These are phyloP conservation scores for Globomyces pollinis-pini DNA, from an alignment of 192 early-diverging fungal species.

Conservation along the genomic window DNA sequence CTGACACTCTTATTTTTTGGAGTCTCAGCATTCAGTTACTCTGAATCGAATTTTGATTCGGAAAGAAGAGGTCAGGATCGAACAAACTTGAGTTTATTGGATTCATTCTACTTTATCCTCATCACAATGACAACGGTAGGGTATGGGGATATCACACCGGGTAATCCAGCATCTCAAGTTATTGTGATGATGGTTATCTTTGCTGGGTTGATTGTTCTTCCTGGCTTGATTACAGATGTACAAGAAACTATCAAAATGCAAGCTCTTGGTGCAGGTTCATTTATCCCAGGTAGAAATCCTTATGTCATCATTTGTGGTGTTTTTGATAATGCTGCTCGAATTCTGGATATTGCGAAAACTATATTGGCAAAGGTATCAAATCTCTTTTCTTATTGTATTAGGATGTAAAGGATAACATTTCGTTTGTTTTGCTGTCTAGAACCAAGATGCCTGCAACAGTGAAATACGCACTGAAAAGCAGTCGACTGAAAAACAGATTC, in stretches of 20 bases:
- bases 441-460: conserved; percentile 11
- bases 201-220: conserved; percentile 47
- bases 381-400: neutral
- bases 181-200: conserved; percentile 56
- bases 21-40: conserved; percentile 51
- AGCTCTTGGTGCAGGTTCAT: conserved; percentile 19
- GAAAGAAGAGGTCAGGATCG: neutral
- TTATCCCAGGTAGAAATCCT: conserved; percentile 10
- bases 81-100: neutral
- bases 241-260: conserved; percentile 21
- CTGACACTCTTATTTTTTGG: conserved; percentile 50
- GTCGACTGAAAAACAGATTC: conserved; percentile 21
- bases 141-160: conserved; percentile 61
- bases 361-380: neutral
- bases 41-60: conserved; percentile 40
- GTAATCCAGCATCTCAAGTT: conserved; percentile 37
- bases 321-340: conserved; percentile 6
- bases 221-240: conserved; percentile 33
- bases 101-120: conserved; percentile 46
- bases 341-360: conserved; percentile 7
- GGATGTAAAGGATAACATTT: neutral
- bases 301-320: conserved; percentile 31
- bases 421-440: conserved; percentile 27
- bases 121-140: conserved; percentile 65
- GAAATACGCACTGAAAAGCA: conserved; percentile 13